Evolutionary conservation across 441 rosid genomes (phyloP), one percentile per base, ranked within the genome.

Genomic region (Hypseocharis bilobata): DNA sequence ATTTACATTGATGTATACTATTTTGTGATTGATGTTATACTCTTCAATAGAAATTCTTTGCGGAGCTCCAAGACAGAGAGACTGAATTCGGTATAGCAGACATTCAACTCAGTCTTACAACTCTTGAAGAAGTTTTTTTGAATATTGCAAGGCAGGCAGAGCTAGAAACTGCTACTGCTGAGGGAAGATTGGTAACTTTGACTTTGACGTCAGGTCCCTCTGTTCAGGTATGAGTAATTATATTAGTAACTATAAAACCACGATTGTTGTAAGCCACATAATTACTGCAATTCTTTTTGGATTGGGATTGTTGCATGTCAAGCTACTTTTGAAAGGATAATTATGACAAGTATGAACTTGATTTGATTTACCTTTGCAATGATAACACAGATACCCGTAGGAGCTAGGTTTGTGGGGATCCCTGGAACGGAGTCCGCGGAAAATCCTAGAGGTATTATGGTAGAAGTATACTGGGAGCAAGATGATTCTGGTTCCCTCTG

Each of bases 111-210:
- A 87, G 95, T 42, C 92, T 90, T 54, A 69, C 95, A 23, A 90
- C 97, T 6, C 92, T 93, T 3, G 95, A 90, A 82, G 97, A 93
- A 77, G 97, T 90, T 69, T 93, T 90, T 85, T 72, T 90, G 16
- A 90, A 85, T 58, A 92, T 92, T 3, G 96, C 98, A 34, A 84
- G 77, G 79, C 82, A 78, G 57, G 96, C 97, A 11, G 96, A 88
- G 72, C 82, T 90, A 45, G 98, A 93, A 82, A 86, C 67, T 38
- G 97, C 98, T 59, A 76, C 85, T 0, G 81, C 83, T 14, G 91
- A 93, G 61, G 88, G 86, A 66, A 80, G 83, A 56, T 59, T 83
- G 74, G 91, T 81, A 36, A 81, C 88, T 29, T 77, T 90, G 22
- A 82, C 74, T 55, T 72, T 87, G 69, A 73, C 87, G 27, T 90